Evolutionary conservation across 352 stramenopile species (phyloP), one percentile per base, ranked within the genome.

Genomic region (Pythium folliculosum): DNA sequence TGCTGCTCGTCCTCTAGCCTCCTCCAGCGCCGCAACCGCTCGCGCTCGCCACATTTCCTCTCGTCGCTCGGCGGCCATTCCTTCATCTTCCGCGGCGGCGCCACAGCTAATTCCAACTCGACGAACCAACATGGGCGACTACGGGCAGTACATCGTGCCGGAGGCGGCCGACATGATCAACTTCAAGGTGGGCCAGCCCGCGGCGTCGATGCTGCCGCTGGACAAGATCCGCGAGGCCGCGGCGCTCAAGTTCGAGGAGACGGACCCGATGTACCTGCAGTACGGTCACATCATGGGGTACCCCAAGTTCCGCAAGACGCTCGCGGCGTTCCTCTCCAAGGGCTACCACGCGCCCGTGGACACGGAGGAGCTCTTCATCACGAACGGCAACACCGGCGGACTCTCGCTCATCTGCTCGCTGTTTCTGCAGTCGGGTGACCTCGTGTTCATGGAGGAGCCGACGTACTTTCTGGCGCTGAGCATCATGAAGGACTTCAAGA

Each of bases 401-500:
- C 77, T 98, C n/a, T 80, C 95, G 53, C 79, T 98, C 25, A 73
- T 98, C 47, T 96, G 84, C 74, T 94, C 89, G 49, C 77, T 96
- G 38, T 95, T 91, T 60, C 82, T 92, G 22, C 73, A 88, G 63
- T 83, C 90, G 44, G 91, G 90, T 35, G 92, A 98, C 78, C 75
- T 97, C 35, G 91, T 98, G 9, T 95, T 96, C 76, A 91, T 98
- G 63, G 94, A 98, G 77, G 82, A 96, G 51, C 95, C 95, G 32
- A 97, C 91, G 21, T 98, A 98, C 78, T 98, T 98, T 70, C 63
- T 98, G 21, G 94, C 84, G 21, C 76, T 94, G 5, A 91, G 86
- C 66, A 98, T 98, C 78, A 98, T 98, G 80, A 91, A 91, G 71
- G 93, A 96, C 69, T 95, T 98, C 71, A 95, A 96, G 65, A 87